Conservation (phyloP, 2,329 filamentous ascomycete genomes). For the Cytospora paraplurivora region DNA sequence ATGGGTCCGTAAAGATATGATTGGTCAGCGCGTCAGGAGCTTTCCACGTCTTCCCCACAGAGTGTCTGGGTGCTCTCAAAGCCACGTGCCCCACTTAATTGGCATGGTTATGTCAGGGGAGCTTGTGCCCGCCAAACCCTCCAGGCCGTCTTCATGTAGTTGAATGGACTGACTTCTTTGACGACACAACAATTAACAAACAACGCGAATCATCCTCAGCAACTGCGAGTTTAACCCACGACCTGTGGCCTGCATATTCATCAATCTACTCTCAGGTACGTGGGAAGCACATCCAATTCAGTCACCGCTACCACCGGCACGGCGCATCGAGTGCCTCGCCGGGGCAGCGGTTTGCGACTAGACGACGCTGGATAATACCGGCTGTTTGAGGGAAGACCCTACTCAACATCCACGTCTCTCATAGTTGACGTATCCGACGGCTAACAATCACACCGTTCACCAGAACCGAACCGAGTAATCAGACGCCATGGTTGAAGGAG, state of each 20-base stretch:
- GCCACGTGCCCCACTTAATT: constrained; percentile 16
- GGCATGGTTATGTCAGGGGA: constrained; percentile 16
- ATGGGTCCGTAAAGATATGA: constrained; percentile 11
- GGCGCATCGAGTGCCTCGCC: neutral
- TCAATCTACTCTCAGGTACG: neutral
- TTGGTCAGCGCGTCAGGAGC: constrained; percentile 3
- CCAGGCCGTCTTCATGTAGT: constrained; percentile 12
- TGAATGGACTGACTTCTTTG: constrained; percentile 7
- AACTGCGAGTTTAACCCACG: neutral
- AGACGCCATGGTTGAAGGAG: constrained; percentile 25
- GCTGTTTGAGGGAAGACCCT: neutral
- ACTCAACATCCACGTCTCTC: neutral
- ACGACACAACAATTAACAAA: neutral
- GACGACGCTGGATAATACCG: neutral
- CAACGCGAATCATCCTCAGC: constrained; percentile 2
- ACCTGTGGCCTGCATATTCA: neutral
- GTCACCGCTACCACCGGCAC: neutral
- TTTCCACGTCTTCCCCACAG: constrained; percentile 15
- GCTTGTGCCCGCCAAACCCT: constrained; percentile 11
- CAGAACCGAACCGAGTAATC: neutral
- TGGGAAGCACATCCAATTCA: neutral
- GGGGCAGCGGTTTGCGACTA: constrained; percentile 1
- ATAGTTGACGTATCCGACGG: neutral
- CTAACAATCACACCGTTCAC: neutral
- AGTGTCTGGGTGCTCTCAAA: constrained; percentile 1